phyloP scores from a whole-genome alignment of 805 yeast species.

The Lipomyces yamanashiensis region DNA sequence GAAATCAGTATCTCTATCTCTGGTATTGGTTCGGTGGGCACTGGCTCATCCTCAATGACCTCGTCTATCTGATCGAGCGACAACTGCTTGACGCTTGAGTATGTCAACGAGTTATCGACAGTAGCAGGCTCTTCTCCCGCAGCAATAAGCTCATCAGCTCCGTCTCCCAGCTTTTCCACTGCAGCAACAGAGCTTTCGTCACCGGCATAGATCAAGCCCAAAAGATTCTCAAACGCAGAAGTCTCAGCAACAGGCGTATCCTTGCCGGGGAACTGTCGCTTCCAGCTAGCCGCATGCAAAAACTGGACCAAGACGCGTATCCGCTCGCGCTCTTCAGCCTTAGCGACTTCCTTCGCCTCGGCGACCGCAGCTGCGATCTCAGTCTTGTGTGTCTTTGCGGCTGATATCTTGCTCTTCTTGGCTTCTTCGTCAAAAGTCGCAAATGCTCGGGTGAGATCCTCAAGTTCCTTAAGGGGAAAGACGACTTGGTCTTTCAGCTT shows the following conservation, averaged over 20 bases:
- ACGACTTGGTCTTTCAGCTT: conserved; percentile 44
- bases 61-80: conserved; percentile 27
- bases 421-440: conserved; percentile 32
- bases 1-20: neutral
- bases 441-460: conserved; percentile 41
- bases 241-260: conserved; percentile 36
- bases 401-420: conserved; percentile 25
- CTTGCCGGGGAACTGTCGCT: conserved; percentile 39
- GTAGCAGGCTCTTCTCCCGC: conserved; percentile 33
- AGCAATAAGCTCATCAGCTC: conserved; percentile 39
- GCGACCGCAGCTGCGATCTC: conserved; percentile 21
- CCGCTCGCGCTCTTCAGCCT: conserved; percentile 35
- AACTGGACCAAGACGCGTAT: conserved; percentile 41
- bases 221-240: conserved; percentile 42
- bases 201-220: conserved; percentile 43
- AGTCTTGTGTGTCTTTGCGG: conserved; percentile 24
- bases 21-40: neutral
- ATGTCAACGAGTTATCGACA: conserved; percentile 20
- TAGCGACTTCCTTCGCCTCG: conserved; percentile 32
- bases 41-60: conserved; percentile 7
- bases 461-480: conserved; percentile 46
- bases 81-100: conserved; percentile 18
- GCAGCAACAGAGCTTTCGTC: conserved; percentile 45
- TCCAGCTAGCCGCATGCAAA: conserved; percentile 45
- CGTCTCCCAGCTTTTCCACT: conserved; percentile 41